phyloP scores from a whole-genome alignment of 1,139 yeast species.

The Taphrina confusa region DNA sequence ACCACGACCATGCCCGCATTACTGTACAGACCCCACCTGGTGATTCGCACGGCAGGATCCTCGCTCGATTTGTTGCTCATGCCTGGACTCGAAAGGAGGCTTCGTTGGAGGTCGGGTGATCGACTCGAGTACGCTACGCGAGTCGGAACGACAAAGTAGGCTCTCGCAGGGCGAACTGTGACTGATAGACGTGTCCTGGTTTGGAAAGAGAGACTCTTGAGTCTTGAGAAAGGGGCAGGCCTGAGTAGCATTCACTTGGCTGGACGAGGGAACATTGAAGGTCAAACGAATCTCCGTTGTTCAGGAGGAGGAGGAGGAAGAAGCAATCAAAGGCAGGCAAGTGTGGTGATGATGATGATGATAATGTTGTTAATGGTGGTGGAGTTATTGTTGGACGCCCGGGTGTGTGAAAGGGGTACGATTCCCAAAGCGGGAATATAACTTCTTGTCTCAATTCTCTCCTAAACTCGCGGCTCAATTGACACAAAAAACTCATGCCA shows the following conservation, averaged over 20 bases:
- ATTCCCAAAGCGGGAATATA: no score
- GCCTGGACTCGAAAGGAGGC: slow-evolving; percentile 19
- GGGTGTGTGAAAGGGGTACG: no score
- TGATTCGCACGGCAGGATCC: slow-evolving; percentile 89
- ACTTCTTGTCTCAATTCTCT: no score
- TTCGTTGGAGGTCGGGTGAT: slow-evolving; percentile 15
- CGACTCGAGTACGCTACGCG: slow-evolving; percentile 15
- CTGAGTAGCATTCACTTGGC: slow-evolving; percentile 16
- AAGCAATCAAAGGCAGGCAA: no score
- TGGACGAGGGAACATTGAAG: slow-evolving; percentile 4
- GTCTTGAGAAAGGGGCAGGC: slow-evolving; percentile 5
- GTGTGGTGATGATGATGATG: no score
- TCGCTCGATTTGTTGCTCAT: slow-evolving; percentile 16
- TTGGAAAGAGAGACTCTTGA: slow-evolving; percentile 9
- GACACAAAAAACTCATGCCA: no score
- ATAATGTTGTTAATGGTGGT: no score
- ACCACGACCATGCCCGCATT: slow-evolving; percentile 83
- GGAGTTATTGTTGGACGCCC: no score
- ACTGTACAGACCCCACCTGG: slow-evolving; percentile 84
- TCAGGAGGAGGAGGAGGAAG: no score
- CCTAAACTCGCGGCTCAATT: no score
- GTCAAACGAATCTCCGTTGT: background rate
- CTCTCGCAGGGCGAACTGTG: background rate
- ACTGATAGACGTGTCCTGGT: background rate
- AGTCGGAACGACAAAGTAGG: slow-evolving; percentile 9